Conservation (phyloP, 352 stramenopile species). For the Phytophthora citricola region DNA sequence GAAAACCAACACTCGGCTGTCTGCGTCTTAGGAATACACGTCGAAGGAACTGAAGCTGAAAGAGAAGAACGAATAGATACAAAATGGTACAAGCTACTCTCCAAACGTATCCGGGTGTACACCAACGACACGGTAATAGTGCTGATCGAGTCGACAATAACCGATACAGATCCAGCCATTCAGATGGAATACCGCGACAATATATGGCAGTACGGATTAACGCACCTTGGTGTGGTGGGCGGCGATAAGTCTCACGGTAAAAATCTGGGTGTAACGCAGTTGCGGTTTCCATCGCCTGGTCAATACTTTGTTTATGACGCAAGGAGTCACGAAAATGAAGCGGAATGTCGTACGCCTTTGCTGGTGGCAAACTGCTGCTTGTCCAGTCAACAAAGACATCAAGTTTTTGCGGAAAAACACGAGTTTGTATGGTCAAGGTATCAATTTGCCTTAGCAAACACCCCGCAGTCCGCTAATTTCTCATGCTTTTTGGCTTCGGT, state of each 20-base stretch:
- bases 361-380: conserved; percentile 24
- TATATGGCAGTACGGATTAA: conserved; percentile 21
- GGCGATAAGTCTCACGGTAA: neutral
- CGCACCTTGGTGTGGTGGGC: conserved; percentile 15
- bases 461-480: conserved; percentile 17
- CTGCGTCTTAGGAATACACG: conserved; percentile 18
- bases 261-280: conserved; percentile 11
- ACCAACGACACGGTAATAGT: conserved; percentile 17
- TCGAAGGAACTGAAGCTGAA: conserved; percentile 17
- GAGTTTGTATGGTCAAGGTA: conserved; percentile 24
- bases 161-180: conserved; percentile 13
- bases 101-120: conserved; percentile 26
- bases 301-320: conserved; percentile 24
- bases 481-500: conserved; percentile 33
- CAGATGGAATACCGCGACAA: conserved; percentile 25
- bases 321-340: conserved; percentile 5
- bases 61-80: conserved; percentile 12
- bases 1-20: conserved; percentile 6
- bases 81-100: conserved; percentile 22
- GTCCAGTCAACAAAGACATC: conserved; percentile 7
- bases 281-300: conserved; percentile 26
- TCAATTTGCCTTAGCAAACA: conserved; percentile 11
- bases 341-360: conserved; percentile 1
- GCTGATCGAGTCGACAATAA: conserved; percentile 19
- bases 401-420: conserved; percentile 17